Percentiles rank a stretch among this genome's conserved stretches.
These are phyloP conservation scores for Tympanopsis confertula DNA, from an alignment of 2,329 filamentous ascomycete genomes.

Conservation along the genomic window DNA sequence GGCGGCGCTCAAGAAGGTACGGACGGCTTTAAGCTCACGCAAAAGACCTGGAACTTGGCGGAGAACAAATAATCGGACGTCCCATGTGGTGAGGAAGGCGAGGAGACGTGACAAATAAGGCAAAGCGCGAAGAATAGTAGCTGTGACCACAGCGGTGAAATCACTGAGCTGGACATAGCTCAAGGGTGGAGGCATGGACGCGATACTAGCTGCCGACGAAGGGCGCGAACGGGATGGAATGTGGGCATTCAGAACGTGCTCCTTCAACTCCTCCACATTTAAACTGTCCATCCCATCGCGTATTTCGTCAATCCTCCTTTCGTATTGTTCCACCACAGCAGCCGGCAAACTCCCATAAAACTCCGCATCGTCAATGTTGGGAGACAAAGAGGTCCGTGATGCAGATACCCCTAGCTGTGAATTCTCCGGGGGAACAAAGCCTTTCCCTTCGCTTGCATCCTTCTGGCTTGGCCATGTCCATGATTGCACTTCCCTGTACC, in stretches of 20 bases:
- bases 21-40: neutral
- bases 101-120: neutral
- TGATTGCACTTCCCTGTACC: neutral
- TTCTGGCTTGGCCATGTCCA: neutral
- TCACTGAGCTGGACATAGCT: neutral
- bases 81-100: neutral
- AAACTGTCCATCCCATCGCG: neutral
- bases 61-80: neutral
- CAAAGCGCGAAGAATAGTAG: neutral
- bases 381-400: too few relatives aligned
- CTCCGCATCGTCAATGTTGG: too few relatives aligned
- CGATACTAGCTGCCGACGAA: neutral
- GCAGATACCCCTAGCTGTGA: too few relatives aligned
- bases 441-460: neutral
- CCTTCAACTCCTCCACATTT: neutral
- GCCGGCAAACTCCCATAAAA: neutral
- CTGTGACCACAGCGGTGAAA: conserved; percentile 1
- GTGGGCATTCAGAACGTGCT: conserved; percentile 1
- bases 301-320: neutral
- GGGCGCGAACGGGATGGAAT: conserved; percentile 1
- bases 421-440: neutral
- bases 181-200: neutral
- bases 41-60: neutral
- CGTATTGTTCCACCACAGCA: neutral
- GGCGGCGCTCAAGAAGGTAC: neutral